phyloP scores from a whole-genome alignment of 441 rosid genomes.

The Adansonia madagascariensis region DNA sequence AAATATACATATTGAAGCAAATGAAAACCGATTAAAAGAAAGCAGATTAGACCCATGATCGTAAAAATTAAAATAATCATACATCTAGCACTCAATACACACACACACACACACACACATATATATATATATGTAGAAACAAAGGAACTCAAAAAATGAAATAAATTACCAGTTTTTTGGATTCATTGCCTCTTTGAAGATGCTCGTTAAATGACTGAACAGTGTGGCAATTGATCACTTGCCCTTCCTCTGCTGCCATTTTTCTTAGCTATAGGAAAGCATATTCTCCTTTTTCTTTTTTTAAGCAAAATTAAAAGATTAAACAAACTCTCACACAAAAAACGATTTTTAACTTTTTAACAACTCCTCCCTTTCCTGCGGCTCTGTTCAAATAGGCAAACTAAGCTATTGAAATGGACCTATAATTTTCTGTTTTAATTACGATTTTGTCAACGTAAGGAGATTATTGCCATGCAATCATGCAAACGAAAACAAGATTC shows the following conservation, averaged over 20 bases:
- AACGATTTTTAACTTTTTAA: background rate
- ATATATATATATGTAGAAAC: no score
- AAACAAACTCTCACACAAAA: background rate
- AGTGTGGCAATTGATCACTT: slow-evolving; percentile 73
- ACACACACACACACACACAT: no score
- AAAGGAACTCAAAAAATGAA: background rate
- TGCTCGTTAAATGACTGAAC: slow-evolving; percentile 67
- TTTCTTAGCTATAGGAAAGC: slow-evolving; percentile 4
- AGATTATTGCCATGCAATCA: background rate
- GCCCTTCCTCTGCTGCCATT: slow-evolving; percentile 83
- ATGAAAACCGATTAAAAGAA: background rate
- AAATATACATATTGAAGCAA: background rate
- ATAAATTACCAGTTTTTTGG: slow-evolving; percentile 62
- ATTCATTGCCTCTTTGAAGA: slow-evolving; percentile 58
- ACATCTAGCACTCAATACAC: background rate
- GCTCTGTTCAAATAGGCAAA: slow-evolving; percentile 2
- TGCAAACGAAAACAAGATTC: background rate
- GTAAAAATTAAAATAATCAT: background rate
- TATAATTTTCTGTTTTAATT: background rate
- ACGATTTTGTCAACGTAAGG: slow-evolving; percentile 29
- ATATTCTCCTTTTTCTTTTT: no score
- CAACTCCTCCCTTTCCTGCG: background rate
- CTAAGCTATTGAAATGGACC: background rate
- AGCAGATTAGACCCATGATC: slow-evolving; percentile 17
- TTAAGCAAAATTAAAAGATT: background rate